Evolutionary conservation across 108 stramenopile genomes (phyloP), one percentile per base, ranked within the genome.

Genomic region (Cyclotella sp.): DNA sequence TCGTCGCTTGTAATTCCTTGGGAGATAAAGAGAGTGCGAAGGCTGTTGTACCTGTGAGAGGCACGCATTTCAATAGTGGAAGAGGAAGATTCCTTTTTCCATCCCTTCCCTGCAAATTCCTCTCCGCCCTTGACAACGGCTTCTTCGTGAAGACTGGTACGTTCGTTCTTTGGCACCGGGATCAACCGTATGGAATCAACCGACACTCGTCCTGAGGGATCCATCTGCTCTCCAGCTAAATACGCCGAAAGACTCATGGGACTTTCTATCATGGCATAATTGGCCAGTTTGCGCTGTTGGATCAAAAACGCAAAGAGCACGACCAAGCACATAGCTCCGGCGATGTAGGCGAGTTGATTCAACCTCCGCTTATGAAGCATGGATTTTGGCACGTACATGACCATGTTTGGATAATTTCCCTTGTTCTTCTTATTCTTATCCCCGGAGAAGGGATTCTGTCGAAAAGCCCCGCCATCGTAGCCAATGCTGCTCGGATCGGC

Each of bases 261-360:
- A 63, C 72, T 73, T 12, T 65, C 81, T 46, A 82, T 54, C 64
- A 76, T 58, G 16, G 82, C 64, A 64, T 83, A 83, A 46, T 83
- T 53, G 19, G 72, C 61, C 18, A 83, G 41, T 43, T 83, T 83
- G 41, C 71, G 24, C 58, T 73, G 72, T 28, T 77, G 67, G 42
- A 83, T 53, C 15, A 73, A 39, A 59, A 83, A 77, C 51, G 64
- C 59, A 28, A 76, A 66, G 15, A 76, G 40, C 22, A 73, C 29
- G 0, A 83, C 44, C 3, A 71, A 45, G 13, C 59, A 68, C 0
- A 77, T 9, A 0, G 82, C 47, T 12, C 70, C 58, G 6, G 70
- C 43, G 0, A 83, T 52, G 53, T 73, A 76, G 21, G 63, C 60
- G 45, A 63, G 39, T 52, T 77, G 75, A 42, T 63, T 53, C 24